phyloP scores from a whole-genome alignment of 192 early-diverging fungal genomes.

The Allomyces arbusculus region DNA sequence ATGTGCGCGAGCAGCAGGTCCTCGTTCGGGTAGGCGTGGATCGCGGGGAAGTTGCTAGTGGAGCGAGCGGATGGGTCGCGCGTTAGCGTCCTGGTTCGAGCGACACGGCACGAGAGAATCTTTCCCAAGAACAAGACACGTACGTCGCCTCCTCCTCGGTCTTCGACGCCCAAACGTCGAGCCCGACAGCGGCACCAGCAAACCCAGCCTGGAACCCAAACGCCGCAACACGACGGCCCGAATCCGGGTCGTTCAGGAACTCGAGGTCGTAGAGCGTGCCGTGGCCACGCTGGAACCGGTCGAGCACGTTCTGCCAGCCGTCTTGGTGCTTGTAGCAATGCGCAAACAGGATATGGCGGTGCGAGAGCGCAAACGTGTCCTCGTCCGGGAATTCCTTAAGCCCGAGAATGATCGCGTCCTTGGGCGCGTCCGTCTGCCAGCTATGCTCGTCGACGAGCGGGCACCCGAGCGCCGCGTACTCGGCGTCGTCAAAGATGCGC shows the following conservation, averaged over 20 bases:
- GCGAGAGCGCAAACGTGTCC: conserved; percentile 67
- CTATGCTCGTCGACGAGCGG: conserved; percentile 49
- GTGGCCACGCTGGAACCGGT: conserved; percentile 61
- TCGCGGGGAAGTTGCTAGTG: conserved; percentile 39
- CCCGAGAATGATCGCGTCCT: conserved; percentile 81
- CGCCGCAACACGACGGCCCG: conserved; percentile 77
- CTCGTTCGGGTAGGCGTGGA: conserved; percentile 73
- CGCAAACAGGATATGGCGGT: conserved; percentile 94
- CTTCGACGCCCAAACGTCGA: conserved; percentile 61
- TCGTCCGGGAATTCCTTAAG: conserved; percentile 94
- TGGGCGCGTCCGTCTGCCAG: conserved; percentile 69
- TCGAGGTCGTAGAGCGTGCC: conserved; percentile 84
- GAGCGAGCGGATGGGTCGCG: conserved; percentile 42
- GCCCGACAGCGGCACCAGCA: conserved; percentile 75
- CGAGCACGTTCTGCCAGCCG: conserved; percentile 79
- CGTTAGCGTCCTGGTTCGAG: not conserved
- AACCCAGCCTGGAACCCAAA: conserved; percentile 96
- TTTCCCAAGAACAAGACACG: too few relatives aligned
- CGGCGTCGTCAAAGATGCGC: conserved; percentile 73
- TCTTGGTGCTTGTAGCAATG: conserved; percentile 94
- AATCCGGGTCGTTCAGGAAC: conserved; percentile 66
- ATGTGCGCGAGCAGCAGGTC: conserved; percentile 49
- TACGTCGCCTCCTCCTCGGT: conserved; percentile 7
- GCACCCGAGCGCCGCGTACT: conserved; percentile 71
- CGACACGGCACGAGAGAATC: not conserved